These are phyloP conservation scores for Volvox africanus DNA, from an alignment of 139 green algal genomes.

Conservation along the genomic window DNA sequence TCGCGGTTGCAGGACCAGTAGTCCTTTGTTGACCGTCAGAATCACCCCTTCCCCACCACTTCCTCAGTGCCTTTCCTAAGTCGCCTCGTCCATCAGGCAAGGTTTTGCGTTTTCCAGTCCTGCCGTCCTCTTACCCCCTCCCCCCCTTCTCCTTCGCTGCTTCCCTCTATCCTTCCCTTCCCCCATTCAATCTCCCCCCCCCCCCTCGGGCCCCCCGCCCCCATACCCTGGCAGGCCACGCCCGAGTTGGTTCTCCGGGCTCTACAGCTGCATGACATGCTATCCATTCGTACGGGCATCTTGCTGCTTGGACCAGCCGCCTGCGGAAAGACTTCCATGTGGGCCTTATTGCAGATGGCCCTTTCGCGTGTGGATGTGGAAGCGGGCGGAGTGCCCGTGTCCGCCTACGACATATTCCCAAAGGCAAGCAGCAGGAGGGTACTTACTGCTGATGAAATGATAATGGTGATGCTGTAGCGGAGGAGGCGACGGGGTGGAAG, in stretches of 20 bases:
- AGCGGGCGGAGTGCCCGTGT: slow-evolving; percentile 32
- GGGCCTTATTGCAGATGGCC: slow-evolving; percentile 59
- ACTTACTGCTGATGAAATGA: too few species aligned
- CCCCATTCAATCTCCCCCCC: not conserved
- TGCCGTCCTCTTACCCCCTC: not conserved
- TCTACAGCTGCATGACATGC: slow-evolving; percentile 57
- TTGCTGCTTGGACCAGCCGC: slow-evolving; percentile 73
- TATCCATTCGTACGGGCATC: slow-evolving; percentile 69
- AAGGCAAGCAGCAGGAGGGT: too few species aligned
- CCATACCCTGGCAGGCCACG: slow-evolving; percentile 49
- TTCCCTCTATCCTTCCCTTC: not conserved
- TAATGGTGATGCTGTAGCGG: too few species aligned
- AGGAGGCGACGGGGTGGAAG: too few species aligned
- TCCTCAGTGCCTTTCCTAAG: not conserved
- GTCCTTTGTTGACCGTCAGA: not conserved
- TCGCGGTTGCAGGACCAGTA: not conserved
- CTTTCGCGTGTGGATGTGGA: slow-evolving; percentile 57
- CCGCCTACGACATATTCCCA: slow-evolving; percentile 44
- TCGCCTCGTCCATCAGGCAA: not conserved
- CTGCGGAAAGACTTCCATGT: slow-evolving; percentile 65
- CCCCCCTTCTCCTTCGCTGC: not conserved
- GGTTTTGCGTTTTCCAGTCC: not conserved
- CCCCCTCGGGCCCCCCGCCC: not conserved
- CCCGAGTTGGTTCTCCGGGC: slow-evolving; percentile 39
- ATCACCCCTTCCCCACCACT: not conserved